phyloP scores from a whole-genome alignment of 306 rosid genomes.

The Herpetospermum pedunculosum region DNA sequence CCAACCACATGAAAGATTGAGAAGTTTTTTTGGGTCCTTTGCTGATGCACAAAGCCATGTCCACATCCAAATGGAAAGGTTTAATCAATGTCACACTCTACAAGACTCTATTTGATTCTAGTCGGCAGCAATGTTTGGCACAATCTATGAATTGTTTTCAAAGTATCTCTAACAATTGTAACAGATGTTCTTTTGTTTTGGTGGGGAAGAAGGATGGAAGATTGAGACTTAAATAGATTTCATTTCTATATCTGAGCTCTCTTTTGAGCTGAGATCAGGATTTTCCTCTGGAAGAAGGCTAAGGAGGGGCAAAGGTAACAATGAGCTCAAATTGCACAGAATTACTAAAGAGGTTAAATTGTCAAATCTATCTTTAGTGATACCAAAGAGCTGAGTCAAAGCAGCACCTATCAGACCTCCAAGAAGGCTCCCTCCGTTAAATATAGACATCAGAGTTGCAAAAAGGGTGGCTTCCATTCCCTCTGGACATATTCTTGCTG shows the following conservation, averaged over 20 bases:
- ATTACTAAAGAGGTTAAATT: constrained; percentile 66
- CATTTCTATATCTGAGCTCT: constrained; percentile 52
- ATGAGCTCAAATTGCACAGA: constrained; percentile 80
- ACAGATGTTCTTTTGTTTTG: neutral
- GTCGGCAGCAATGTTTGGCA: neutral
- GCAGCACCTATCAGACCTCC: constrained; percentile 96
- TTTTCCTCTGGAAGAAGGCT: constrained; percentile 69
- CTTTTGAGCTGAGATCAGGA: constrained; percentile 32
- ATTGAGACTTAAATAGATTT: constrained; percentile 44
- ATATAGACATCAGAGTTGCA: constrained; percentile 97
- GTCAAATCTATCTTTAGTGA: constrained; percentile 77
- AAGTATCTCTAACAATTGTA: neutral
- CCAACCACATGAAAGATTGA: constrained; percentile 2
- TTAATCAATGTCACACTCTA: neutral
- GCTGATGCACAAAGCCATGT: neutral
- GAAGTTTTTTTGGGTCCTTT: neutral
- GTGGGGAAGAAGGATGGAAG: neutral
- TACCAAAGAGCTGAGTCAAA: constrained; percentile 70
- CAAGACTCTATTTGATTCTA: neutral
- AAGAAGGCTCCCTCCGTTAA: constrained; percentile 82
- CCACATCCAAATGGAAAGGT: neutral
- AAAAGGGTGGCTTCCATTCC: constrained; percentile 98
- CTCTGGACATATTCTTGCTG: constrained; percentile 92
- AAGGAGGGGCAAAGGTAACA: constrained; percentile 85
- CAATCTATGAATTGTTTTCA: neutral